Base-by-base conservation (phyloP, 768 basidiomycete genomes). In the Harrya chromipes region DNA sequence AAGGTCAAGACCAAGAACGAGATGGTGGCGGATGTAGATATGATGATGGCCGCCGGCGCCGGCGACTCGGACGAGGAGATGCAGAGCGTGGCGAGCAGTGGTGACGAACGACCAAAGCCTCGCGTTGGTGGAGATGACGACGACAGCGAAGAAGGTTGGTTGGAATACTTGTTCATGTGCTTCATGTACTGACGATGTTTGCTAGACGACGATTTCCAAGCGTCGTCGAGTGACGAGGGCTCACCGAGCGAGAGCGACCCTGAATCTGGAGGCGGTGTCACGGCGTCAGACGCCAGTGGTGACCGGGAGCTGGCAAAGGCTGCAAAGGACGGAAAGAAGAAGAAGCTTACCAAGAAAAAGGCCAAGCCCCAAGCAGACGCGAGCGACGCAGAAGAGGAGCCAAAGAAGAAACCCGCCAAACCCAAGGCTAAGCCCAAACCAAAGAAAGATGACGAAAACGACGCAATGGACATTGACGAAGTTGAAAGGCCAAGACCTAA, bases 1-100 rank as follows among this genome's bases (percentile, higher is more conserved):
- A 94, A 94, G 70, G 81, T 98, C 57, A 82, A 84, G 59, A 81
- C 95, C 55, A 97, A 97, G 81, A 95, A 92, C 68, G 93, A 95
- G 79, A 92, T 94, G 81, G 81, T 88, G 45, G 86, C 89, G 13
- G 94, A 97, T 61, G 85, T 84, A 17, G 85, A 93, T 62, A 72
- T 90, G 53, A 75, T 89, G 59, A 69, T 90, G 69, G 78, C 76
- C 40, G 80, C 81, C 20, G 84, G 72, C 19, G 83, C 69, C 2
- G 85, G 74, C 4, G 83, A 82, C 53, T 85, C 84, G 43, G 90
- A 90, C 47, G 87, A 88, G 53, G 88, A 89, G 61, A 88, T 89
- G 87, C 81, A 83, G 65, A 90, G 89, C 61, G 82, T 86, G 5
- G 79, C 82, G 20, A 87, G 84, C 57, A 82, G 83, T 49, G 87